Conservation (phyloP, 371 early-diverging fungal species). For the Syncephalastrum racemosum region DNA sequence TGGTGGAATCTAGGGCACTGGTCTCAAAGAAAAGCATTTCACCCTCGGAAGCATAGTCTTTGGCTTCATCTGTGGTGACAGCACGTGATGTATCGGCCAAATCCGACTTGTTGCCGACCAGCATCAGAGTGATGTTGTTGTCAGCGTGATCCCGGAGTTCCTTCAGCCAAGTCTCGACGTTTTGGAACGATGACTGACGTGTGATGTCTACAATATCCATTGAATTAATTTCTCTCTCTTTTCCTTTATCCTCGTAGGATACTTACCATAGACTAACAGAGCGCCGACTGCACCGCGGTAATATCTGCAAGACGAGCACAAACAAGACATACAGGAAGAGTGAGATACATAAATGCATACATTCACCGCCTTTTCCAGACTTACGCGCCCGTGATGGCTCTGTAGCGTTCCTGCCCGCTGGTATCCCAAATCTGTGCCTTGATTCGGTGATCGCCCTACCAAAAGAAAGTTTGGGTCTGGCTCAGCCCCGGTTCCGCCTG, state of each 20-base stretch:
- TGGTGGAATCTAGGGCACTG: slow-evolving; percentile 88
- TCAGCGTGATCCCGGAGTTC: slow-evolving; percentile 97
- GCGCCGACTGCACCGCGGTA: slow-evolving; percentile 53
- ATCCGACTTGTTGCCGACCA: slow-evolving; percentile 99
- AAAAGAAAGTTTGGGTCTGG: slow-evolving; percentile 1
- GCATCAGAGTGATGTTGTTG: slow-evolving; percentile 87
- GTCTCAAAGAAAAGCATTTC: slow-evolving; percentile 93
- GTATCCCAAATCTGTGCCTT: slow-evolving; percentile 94
- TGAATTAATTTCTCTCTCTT: neutral
- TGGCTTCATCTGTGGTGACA: slow-evolving; percentile 30
- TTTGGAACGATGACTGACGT: slow-evolving; percentile 90
- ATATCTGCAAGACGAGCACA: slow-evolving; percentile 15
- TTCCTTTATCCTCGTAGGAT: neutral
- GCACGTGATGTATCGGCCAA: slow-evolving; percentile 65
- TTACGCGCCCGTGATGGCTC: slow-evolving; percentile 66
- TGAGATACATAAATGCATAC: neutral
- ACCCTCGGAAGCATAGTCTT: slow-evolving; percentile 81
- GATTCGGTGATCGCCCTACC: slow-evolving; percentile 40
- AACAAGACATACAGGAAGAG: no score
- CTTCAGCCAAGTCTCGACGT: slow-evolving; percentile 92
- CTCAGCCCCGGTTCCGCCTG: neutral
- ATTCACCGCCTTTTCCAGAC: neutral
- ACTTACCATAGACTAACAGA: slow-evolving; percentile 43
- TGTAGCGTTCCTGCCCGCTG: slow-evolving; percentile 78
- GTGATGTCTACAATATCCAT: slow-evolving; percentile 76